Evolutionary conservation across 305 asterid genomes (phyloP), one percentile per base, ranked within the genome.

Genomic region (Fraxinus sp.): DNA sequence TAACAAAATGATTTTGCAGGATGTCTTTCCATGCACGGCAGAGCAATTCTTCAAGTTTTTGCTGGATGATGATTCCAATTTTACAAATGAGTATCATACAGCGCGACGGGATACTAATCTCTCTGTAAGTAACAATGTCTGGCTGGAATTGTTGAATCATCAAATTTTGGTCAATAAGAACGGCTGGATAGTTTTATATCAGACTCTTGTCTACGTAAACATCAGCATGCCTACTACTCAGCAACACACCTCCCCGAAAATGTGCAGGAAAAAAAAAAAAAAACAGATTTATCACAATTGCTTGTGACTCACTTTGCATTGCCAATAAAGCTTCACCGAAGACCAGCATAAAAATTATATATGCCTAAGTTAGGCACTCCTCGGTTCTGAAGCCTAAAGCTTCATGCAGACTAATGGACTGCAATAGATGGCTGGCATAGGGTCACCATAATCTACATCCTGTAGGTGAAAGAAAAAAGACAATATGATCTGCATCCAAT

Each of bases 101-200:
- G 87, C 83, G 20, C 90, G 97, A 78, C 94, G 93, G 88, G 96
- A 96, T 88, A 80, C 92, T 84, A 93, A 93, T 91, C 91, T 96
- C 72, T 79, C 74, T 8, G 99, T 96, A 89, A 89, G 99, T 86
- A 55, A 36, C 83, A 44, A 49, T 13, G 55, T 32, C 72, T 71
- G 35, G 3, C 14, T 22, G 66, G 49, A 49, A 22, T 30, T 70
- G 37, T 70, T 70, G 39, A 28, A 70, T 70, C 9, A 13, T 70
- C 39, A 26, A 30, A 22, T 13, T 62, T 28, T 30, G 33, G 26
- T 13, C 37, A 14, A 13, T 70, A 14, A 3, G 75, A 70, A 70
- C 36, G 16, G 4, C 41, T 11, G 39, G 39, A 70, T 7, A 30
- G 10, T 70, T 70, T 14, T 70, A 26, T 28, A 13, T 30, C 22